These are phyloP conservation scores for Lyophyllum atratum DNA, from an alignment of 768 basidiomycete genomes.

Conservation along the genomic window DNA sequence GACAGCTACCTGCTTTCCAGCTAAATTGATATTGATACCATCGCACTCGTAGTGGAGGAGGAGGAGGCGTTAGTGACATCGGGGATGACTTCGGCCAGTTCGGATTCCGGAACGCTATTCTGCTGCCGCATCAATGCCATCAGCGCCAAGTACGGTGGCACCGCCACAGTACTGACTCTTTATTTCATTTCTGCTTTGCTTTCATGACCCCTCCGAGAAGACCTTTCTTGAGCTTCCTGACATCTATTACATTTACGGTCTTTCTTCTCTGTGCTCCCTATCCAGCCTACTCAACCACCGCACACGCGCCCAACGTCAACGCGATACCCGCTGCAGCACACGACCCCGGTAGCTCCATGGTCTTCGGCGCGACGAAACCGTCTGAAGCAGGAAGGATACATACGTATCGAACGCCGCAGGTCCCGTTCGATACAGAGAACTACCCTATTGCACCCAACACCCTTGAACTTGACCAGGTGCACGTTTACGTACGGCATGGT, in stretches of 20 bases:
- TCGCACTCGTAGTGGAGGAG: no score
- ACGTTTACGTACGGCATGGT: slow-evolving; percentile 79
- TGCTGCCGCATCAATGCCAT: no score
- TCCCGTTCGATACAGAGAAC: slow-evolving; percentile 56
- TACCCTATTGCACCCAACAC: slow-evolving; percentile 61
- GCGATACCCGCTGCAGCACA: not conserved
- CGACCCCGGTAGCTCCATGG: not conserved
- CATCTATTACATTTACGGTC: not conserved
- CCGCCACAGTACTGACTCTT: not conserved
- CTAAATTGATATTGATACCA: no score
- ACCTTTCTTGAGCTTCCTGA: not conserved
- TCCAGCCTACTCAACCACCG: not conserved
- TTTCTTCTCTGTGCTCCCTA: not conserved
- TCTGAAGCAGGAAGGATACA: not conserved
- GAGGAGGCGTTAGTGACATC: no score
- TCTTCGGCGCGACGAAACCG: not conserved
- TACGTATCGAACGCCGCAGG: slow-evolving; percentile 34
- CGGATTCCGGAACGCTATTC: no score
- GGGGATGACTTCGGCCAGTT: no score
- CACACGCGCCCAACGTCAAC: not conserved
- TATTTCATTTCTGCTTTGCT: not conserved
- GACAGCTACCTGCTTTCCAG: no score
- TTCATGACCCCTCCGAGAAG: not conserved
- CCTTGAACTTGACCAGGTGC: slow-evolving; percentile 68
- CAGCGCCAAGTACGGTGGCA: no score